Conservation (phyloP, 2,329 filamentous ascomycete genomes). For the Botrytis deweyae region DNA sequence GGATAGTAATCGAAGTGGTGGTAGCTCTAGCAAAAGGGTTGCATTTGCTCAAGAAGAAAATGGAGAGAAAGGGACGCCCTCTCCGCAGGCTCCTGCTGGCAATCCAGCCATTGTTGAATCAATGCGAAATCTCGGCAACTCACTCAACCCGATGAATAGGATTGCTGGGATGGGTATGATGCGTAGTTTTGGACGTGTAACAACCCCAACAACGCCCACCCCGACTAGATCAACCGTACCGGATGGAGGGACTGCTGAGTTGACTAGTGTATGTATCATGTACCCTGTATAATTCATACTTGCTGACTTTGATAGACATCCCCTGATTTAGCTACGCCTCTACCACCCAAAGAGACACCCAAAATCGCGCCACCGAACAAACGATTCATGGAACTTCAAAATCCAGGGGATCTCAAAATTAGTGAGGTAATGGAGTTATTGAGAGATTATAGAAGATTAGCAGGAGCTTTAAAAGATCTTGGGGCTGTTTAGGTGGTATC, state of each 20-base stretch:
- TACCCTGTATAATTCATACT: background rate
- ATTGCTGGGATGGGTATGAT: constrained; percentile 73
- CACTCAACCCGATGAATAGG: constrained; percentile 78
- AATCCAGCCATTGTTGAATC: constrained; percentile 73
- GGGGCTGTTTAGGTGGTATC: constrained; percentile 50
- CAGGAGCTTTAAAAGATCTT: constrained; percentile 60
- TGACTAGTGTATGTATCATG: constrained; percentile 52
- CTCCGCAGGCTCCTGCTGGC: constrained; percentile 37
- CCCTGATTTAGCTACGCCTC: constrained; percentile 55
- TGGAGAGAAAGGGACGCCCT: constrained; percentile 42
- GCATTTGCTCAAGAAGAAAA: constrained; percentile 47
- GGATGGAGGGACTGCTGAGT: constrained; percentile 52
- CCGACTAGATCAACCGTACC: constrained; percentile 42
- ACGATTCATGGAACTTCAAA: constrained; percentile 70
- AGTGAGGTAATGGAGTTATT: constrained; percentile 72
- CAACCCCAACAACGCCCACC: constrained; percentile 42
- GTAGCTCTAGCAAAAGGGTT: constrained; percentile 57
- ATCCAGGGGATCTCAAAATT: constrained; percentile 67
- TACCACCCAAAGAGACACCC: constrained; percentile 54
- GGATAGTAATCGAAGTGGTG: constrained; percentile 68
- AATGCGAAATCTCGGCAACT: constrained; percentile 76
- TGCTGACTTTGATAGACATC: constrained; percentile 50
- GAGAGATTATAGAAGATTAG: constrained; percentile 72
- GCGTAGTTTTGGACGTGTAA: constrained; percentile 66
- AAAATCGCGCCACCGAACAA: constrained; percentile 66